Evolutionary conservation across 1,284 basidiomycete genomes (phyloP), one percentile per base, ranked within the genome.

Genomic region (Boletus semigastroideus): DNA sequence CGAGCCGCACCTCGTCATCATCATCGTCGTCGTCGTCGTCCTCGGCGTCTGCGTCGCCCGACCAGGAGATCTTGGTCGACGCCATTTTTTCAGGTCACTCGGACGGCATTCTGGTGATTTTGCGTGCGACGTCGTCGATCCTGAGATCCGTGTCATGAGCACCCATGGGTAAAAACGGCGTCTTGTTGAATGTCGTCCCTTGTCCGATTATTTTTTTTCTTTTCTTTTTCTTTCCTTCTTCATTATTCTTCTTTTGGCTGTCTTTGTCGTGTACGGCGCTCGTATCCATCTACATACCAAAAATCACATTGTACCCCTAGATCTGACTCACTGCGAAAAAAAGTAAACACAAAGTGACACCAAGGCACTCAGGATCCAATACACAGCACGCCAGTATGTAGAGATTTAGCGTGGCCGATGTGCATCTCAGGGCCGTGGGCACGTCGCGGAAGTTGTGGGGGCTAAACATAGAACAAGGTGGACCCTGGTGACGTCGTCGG

Each of bases 51-150:
- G n/a, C 51, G 28, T 61, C 55, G 27, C 37, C 51, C 17, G 69
- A 63, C 56, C 68, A 66, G 49, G 74, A 72, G 60, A 69, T 82
- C 48, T 54, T 73, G 27, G 86, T 90, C 16, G 88, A 90, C 59
- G 85, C 86, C 4, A 89, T 90, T 52, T 89, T 90, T 65, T 87
- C 86, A 34, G 87, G 85, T 4, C 87, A 90, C 64, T 89, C 87
- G 22, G 87, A 90, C 64, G 87, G 87, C 6, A 73, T 90, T 52
- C 80, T 90, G 73, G 84, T 88, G 56, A 87, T 90, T 55, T 69
- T 90, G 11, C 78, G 88, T 25, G 16, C 33, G 33, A 34, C 33
- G 16, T n/a, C 33, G n/a, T 7, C 33, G n/a, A n/a, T n/a, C n/a
- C n/a, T n/a, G 14, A 8, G 33, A 5, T 5, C 22, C 4, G 22